Base-by-base conservation (phyloP, 345 rosid species). In the Eucalyptus sp. region DNA sequence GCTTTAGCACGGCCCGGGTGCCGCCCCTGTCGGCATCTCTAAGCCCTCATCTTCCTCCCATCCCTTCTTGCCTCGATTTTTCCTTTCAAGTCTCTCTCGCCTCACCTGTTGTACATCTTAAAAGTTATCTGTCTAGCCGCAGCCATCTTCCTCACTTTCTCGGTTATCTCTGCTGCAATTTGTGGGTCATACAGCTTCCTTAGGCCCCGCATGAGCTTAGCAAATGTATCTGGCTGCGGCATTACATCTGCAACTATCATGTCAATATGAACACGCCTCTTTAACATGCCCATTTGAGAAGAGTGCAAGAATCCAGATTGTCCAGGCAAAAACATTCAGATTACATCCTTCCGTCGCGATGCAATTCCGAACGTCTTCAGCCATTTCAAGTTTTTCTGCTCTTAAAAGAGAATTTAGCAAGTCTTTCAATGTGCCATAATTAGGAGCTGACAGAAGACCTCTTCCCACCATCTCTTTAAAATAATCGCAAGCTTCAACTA, bases 221-320 rank as follows among this genome's bases (percentile, higher is more conserved):
- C 95, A 91, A 95, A 96, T 79, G 99, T 95, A 90, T 94, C 96
- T 0, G 98, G 97, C 90, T 94, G 95, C n/a, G 95, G 96, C 99
- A 97, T 97, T 5, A 95, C 41, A 90, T 94, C 97, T 76, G 94
- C 93, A 86, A 95, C 97, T 94, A 96, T 93, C 99, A 97, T 96
- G 88, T 60, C 99, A 96, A 93, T 94, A 96, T 2, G 91, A 91
- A 90, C 99, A 95, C 7, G 99, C 99, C 89, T 95, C 96, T 90
- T 97, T 97, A 88, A 95, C 97, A 90, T 94, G 94, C 83, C 98
- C 96, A 86, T 91, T 95, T 41, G 98, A 93, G 93, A 95, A 96
- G 90, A 97, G 92, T 22, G 96, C 95, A 83, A 96, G 99, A 88
- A 98, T 95, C 99, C 99, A 98, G 81, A 98, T 96, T 71, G 97